These are phyloP conservation scores for Leccinum idahoense DNA, from an alignment of 1,284 basidiomycete species.

Conservation along the genomic window DNA sequence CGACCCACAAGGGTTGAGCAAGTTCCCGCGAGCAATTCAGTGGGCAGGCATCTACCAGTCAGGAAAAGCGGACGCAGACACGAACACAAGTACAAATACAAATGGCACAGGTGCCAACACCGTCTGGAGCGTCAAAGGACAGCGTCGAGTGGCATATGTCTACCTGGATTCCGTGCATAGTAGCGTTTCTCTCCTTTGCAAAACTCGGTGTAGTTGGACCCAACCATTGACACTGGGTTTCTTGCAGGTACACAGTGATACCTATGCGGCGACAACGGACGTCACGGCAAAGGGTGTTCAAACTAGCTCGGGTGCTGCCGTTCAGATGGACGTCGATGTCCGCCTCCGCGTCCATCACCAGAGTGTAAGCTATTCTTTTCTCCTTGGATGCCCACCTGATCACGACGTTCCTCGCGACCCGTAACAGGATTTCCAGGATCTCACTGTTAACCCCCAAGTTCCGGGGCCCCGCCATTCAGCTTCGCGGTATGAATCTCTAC, in stretches of 20 bases:
- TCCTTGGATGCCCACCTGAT: too few species aligned
- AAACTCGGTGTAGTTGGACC: neutral
- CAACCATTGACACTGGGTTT: neutral
- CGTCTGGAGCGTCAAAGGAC: neutral
- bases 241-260: neutral
- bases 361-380: neutral
- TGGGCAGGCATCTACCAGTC: neutral
- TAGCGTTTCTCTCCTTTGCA: neutral
- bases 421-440: too few species aligned
- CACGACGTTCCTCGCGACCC: too few species aligned
- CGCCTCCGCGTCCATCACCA: neutral
- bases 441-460: too few species aligned
- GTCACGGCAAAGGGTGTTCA: neutral
- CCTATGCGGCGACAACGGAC: neutral
- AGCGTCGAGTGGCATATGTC: slow-evolving; percentile 2
- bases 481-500: too few species aligned
- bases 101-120: neutral
- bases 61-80: neutral
- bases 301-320: neutral
- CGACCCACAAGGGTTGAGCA: slow-evolving; percentile 52
- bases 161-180: slow-evolving; percentile 4
- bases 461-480: too few species aligned
- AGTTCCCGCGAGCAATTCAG: neutral
- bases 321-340: neutral
- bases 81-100: neutral